Evolutionary conservation across 192 early-diverging fungal genomes (phyloP), one percentile per base, ranked within the genome.

Genomic region (Powellomyces hirtus): DNA sequence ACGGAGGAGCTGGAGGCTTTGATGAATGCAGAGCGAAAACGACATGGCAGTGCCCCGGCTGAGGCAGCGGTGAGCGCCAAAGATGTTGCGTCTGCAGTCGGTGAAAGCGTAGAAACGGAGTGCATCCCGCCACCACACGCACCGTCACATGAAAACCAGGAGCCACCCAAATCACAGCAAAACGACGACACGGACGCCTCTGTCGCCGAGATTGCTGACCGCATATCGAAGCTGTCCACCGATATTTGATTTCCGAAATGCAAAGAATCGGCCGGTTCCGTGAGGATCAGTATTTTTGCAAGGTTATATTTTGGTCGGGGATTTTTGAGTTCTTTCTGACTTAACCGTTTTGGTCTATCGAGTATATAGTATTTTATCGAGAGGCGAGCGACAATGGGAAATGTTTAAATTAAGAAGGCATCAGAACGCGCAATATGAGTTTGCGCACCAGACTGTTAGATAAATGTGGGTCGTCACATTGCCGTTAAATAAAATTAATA

Each of bases 1-100:
- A 75, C 79, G 60, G 87, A 80, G 7, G 75, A 82, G 2, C 62
- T 82, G 24, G 16, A 51, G 20, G 49, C 30, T 1, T 34, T 82
- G 38, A 53, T 76, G 7, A 44, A 53, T 7, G 37, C 33, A 40
- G 59, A 18, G 36, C 20, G 29, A 4, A 16, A 29, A 31, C 29
- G 31, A 27, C 20, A 29, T 6, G 53, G 31, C 4, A 31, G 29
- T 56, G 53, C 29, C 6, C 26, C 2, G 18, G 31, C 29, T 22
- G 33, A 16, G 3, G 53, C 24, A 6, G 29, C 29, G 7, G 51
- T 24, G 51, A 27, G 11, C 26, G 53, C 53, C 18, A 34, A 56
- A 31, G 53, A 56, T 6, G 53, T 56, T 27, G 53, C 53, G 29
- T 16, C 31, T 34, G 53, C 53, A 16, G 53, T 56, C 29, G 53